Conservation (phyloP, 352 stramenopile genomes). For the Phytophthora idaei region DNA sequence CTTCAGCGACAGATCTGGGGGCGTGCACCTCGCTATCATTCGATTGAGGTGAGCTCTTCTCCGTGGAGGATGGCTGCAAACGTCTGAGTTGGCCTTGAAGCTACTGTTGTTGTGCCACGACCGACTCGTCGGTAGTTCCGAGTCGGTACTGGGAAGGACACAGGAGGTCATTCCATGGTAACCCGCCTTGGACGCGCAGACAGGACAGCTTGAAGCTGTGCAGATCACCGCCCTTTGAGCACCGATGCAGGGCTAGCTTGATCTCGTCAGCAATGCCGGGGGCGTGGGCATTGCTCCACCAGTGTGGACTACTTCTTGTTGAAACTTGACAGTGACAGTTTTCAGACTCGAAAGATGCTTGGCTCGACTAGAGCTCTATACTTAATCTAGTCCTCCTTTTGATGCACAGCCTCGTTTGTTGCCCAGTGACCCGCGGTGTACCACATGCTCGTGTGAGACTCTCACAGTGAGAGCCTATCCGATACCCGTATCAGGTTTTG, state of each 20-base stretch:
- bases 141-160: background rate
- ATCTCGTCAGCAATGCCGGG: too few relatives aligned
- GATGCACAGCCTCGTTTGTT: background rate
- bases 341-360: background rate
- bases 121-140: conserved; percentile 1
- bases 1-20: conserved; percentile 11
- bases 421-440: background rate
- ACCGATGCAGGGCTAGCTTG: too few relatives aligned
- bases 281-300: too few relatives aligned
- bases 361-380: background rate
- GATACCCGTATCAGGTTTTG: too few relatives aligned
- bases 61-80: conserved; percentile 4
- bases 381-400: background rate
- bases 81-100: conserved; percentile 1
- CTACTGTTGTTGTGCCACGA: background rate
- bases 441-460: background rate
- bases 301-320: too few relatives aligned
- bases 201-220: background rate
- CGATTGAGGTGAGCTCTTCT: conserved; percentile 10
- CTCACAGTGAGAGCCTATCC: too few relatives aligned
- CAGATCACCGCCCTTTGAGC: background rate
- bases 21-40: conserved; percentile 2
- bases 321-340: background rate
- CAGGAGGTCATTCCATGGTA: background rate
- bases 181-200: background rate